These are phyloP conservation scores for Xerocomus brunneocitrinus DNA, from an alignment of 768 basidiomycete species.

Conservation along the genomic window DNA sequence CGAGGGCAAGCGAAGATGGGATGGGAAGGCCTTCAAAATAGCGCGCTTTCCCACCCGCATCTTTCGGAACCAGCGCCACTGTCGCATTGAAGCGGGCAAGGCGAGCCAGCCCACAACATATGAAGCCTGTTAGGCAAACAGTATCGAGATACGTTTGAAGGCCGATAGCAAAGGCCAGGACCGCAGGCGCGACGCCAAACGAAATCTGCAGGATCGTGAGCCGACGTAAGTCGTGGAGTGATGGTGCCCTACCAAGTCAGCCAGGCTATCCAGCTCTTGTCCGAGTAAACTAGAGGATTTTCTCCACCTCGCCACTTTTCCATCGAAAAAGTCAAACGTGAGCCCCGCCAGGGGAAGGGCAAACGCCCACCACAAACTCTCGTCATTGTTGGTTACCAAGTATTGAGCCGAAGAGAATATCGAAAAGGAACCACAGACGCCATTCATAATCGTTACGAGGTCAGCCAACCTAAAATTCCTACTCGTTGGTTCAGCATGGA, in stretches of 20 bases:
- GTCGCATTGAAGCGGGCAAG: conserved; percentile 99
- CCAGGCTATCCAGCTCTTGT: conserved; percentile 95
- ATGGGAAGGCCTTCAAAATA: conserved; percentile 99
- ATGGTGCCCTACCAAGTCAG: conserved; percentile 66
- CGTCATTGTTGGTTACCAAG: conserved; percentile 71
- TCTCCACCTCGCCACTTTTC: conserved; percentile 96
- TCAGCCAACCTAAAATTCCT: conserved; percentile 98
- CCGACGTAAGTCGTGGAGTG: conserved; percentile 2
- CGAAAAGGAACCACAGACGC: conserved; percentile 94
- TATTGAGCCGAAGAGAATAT: conserved; percentile 92
- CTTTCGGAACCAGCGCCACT: conserved; percentile 89
- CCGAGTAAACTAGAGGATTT: conserved; percentile 94
- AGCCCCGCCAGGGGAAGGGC: conserved; percentile 87
- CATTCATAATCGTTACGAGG: conserved; percentile 98
- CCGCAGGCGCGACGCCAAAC: conserved; percentile 95
- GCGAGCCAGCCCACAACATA: conserved; percentile 93
- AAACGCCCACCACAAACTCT: conserved; percentile 84
- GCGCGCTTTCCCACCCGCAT: conserved; percentile 77
- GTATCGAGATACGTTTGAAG: conserved; percentile 90
- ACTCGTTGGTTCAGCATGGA: conserved; percentile 16
- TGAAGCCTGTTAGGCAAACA: conserved; percentile 80
- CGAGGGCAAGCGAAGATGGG: conserved; percentile 81
- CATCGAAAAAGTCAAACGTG: conserved; percentile 97
- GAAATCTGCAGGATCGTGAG: conserved; percentile 61
- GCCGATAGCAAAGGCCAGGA: conserved; percentile 87